Evolutionary conservation across 1,139 yeast species (phyloP).

Genomic region (Hyphopichia pseudoburtonii): DNA sequence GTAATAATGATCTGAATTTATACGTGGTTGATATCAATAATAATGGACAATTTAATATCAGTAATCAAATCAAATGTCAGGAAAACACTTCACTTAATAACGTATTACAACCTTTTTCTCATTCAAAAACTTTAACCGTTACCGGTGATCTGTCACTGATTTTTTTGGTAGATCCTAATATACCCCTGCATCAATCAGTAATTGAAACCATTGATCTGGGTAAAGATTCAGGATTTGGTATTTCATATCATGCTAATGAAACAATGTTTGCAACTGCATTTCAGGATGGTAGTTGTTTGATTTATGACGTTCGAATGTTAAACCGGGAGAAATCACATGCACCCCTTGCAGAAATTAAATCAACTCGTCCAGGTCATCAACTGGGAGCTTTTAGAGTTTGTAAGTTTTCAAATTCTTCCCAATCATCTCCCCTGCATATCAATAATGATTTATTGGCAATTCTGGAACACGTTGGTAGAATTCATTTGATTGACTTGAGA

Average conservation of each 20-base stretch:
- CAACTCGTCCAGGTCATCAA: conserved; percentile 61
- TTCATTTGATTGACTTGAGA: conserved; percentile 79
- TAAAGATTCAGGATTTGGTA: conserved; percentile 82
- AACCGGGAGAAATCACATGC: conserved; percentile 17
- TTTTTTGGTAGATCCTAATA: conserved; percentile 37
- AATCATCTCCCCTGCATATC: background rate
- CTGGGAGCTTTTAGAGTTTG: conserved; percentile 65
- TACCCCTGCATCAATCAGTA: conserved; percentile 15
- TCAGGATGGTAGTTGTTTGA: conserved; percentile 77
- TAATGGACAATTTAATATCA: conserved; percentile 33
- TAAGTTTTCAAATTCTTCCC: conserved; percentile 62
- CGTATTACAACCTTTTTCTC: conserved; percentile 32
- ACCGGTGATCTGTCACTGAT: conserved; percentile 44
- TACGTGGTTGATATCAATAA: conserved; percentile 60
- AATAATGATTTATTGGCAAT: conserved; percentile 74
- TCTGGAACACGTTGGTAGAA: conserved; percentile 83
- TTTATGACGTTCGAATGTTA: conserved; percentile 73
- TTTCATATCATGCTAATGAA: conserved; percentile 75
- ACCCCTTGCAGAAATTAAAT: conserved; percentile 55
- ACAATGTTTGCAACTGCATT: conserved; percentile 74
- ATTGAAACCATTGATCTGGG: conserved; percentile 46
- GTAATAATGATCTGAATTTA: conserved; percentile 77
- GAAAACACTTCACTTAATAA: conserved; percentile 42
- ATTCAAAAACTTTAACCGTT: conserved; percentile 32
- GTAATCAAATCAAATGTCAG: conserved; percentile 35